A percentile compares a stretch with the other conserved stretches of the same genome.
Evolutionary conservation across 1,139 yeast species (phyloP).

Genomic region (Williopsis jadinii): DNA sequence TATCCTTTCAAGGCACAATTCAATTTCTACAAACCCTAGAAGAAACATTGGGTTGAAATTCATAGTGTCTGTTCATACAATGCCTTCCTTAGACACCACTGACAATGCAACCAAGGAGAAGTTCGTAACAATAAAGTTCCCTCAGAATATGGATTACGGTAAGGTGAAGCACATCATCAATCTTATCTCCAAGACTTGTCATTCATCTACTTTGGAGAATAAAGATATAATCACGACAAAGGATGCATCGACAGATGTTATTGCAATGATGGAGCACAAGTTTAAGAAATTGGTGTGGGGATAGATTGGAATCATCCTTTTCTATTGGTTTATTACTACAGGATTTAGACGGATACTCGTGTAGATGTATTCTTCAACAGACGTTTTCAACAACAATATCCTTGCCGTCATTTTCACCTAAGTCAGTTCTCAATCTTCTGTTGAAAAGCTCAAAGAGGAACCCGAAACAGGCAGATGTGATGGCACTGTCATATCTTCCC

Average conservation of each 20-base stretch:
- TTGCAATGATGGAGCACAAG: conserved; percentile 27
- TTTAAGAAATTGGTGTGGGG: conserved; percentile 33
- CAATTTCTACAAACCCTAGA: conserved; percentile 23
- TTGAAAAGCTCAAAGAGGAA: conserved; percentile 67
- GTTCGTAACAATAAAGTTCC: conserved; percentile 23
- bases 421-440: conserved; percentile 58
- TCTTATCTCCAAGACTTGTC: conserved; percentile 26
- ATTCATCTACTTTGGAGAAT: conserved; percentile 18
- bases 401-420: conserved; percentile 54
- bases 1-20: conserved; percentile 21
- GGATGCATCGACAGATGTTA: conserved; percentile 30
- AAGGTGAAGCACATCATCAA: conserved; percentile 22
- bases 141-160: conserved; percentile 20
- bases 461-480: conserved; percentile 59
- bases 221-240: conserved; percentile 27
- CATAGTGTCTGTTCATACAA: conserved; percentile 4
- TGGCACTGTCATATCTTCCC: conserved; percentile 74
- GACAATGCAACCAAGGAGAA: background rate
- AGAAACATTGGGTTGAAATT: conserved; percentile 28
- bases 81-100: background rate
- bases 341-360: background rate
- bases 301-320: background rate
- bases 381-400: conserved; percentile 49
- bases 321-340: background rate
- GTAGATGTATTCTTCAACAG: conserved; percentile 37